Base-by-base conservation (phyloP, 139 green algal genomes). In the Pleodorina starrii region DNA sequence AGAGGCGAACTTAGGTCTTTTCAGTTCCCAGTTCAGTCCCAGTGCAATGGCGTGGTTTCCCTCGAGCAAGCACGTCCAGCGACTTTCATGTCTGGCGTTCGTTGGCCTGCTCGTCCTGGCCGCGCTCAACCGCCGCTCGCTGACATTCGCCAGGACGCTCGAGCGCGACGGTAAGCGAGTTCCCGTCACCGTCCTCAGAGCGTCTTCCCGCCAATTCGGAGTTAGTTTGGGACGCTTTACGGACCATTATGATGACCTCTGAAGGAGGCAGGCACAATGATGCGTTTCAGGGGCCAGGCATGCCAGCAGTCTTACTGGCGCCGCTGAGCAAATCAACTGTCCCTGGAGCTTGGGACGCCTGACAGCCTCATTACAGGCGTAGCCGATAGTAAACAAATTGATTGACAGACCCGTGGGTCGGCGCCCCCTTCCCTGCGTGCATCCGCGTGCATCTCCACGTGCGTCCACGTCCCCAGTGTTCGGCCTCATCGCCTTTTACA, bases 401-500 rank as follows among this genome's bases (percentile, higher is more conserved):
- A 10, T n/a, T 11, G 63, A 73, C 35, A 2, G 63, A 11, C 1
- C 5, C 21, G 11, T 73, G 21, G 21, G 73, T 60, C 19, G 35
- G 6, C 27, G 17, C 42, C 42, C 40, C 43, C 43, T 14, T 38
- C 19, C 23, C 29, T 38, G 1, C 32, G 10, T 68, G n/a, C n/a
- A 66, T 66, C 3, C 25, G 54, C 5, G 29, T 66, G 9, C 29
- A 66, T 66, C 17, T 25, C 54, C 9, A 23, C 46, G 2, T 40
- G 27, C 36, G 7, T 6, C 29, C 14, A 5, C 68, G 1, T 5
- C 12, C 27, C 2, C 86, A 90, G 86, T 90, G n/a, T 87, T 66
- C 12, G 86, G 72, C 19, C 76, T 90, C 23, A 73, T 80, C 0
- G 75, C 75, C 0, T n/a, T 90, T 19, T 29, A 80, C 46, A 29